Evolutionary conservation across 2,329 filamentous ascomycete species (phyloP), one percentile per base, ranked within the genome.

Genomic region (Monosporascus sp.): DNA sequence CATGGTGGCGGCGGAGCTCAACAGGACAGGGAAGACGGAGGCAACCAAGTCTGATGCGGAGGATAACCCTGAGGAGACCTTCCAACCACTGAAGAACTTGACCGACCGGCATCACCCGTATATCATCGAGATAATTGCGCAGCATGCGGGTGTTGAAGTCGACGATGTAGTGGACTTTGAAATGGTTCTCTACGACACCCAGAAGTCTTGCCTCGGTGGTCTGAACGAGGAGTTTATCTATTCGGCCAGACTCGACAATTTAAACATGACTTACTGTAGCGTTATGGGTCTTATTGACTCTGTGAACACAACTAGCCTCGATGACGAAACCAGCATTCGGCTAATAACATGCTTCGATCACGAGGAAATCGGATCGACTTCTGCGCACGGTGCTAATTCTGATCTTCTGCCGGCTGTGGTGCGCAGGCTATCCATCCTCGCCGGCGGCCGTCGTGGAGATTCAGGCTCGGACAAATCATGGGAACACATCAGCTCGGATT

Each of bases 301-400:
- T 0, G 75, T 95, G 25, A 72, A 78, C 3, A 69, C 81, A 14
- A 73, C 77, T 4, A 80, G 86, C 6, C 80, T 97, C 27, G 83
- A 90, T 44, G 73, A 86, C 22, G 93, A 97, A 65, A 76, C 82
- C 3, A 86, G 83, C 18, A 97, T 97, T 65, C 90, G 94, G 46
- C 78, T 99, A n/a, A 87, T 95, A 60, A 88, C 91, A 37, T 89
- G 93, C 72, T 99, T 99, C 70, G 94, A 99, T 69, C 92, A 99
- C 73, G 94, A 99, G 72, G 94, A 99, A 69, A 94, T 99, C 65
- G 94, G 94, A 51, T 96, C 90, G 56, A 85, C 83, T 53, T 96
- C 91, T 3, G 92, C 93, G 5, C 94, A 99, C 66, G 94, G 94
- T 56, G 94, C 94, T 18, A 85, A 95, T 72, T 96, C 90, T 5